These are phyloP conservation scores for Podosphaera fusca DNA, from an alignment of 2,329 filamentous ascomycete genomes.

Conservation along the genomic window DNA sequence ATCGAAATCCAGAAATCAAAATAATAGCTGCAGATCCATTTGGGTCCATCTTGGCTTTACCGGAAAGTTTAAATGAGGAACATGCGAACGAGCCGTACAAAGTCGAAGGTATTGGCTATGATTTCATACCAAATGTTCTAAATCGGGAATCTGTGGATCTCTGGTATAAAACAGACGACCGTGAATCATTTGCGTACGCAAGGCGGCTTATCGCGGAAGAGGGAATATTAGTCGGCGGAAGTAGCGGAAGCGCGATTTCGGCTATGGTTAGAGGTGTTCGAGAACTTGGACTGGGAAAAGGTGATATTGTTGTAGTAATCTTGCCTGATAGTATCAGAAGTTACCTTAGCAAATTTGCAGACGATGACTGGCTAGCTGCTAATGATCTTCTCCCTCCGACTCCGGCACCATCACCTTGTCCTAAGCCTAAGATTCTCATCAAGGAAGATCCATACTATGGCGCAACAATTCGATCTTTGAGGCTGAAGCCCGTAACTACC, in stretches of 20 bases:
- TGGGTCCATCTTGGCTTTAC: conserved; percentile 74
- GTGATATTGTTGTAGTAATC: conserved; percentile 74
- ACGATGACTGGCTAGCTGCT: conserved; percentile 95
- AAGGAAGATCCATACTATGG: conserved; percentile 45
- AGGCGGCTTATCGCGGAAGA: conserved; percentile 81
- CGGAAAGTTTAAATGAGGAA: conserved; percentile 55
- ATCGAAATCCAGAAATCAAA: conserved; percentile 69
- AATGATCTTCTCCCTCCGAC: conserved; percentile 65
- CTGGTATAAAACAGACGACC: conserved; percentile 97
- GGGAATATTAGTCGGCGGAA: conserved; percentile 78
- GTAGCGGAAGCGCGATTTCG: conserved; percentile 76
- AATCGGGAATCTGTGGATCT: conserved; percentile 60
- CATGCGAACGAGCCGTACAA: conserved; percentile 74
- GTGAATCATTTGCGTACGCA: conserved; percentile 76
- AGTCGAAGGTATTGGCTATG: conserved; percentile 95
- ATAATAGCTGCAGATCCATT: conserved; percentile 82
- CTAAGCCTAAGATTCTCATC: conserved; percentile 17
- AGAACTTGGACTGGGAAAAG: conserved; percentile 54
- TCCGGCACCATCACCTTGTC: conserved; percentile 19
- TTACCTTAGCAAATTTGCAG: conserved; percentile 94
- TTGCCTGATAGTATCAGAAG: conserved; percentile 91
- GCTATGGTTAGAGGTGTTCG: conserved; percentile 56
- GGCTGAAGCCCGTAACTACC: conserved; percentile 83
- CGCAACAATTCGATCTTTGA: conserved; percentile 59
- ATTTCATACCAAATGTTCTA: conserved; percentile 89